Evolutionary conservation across 1,284 basidiomycete genomes (phyloP).

Genomic region (Filobasidium uniguttulatum): DNA sequence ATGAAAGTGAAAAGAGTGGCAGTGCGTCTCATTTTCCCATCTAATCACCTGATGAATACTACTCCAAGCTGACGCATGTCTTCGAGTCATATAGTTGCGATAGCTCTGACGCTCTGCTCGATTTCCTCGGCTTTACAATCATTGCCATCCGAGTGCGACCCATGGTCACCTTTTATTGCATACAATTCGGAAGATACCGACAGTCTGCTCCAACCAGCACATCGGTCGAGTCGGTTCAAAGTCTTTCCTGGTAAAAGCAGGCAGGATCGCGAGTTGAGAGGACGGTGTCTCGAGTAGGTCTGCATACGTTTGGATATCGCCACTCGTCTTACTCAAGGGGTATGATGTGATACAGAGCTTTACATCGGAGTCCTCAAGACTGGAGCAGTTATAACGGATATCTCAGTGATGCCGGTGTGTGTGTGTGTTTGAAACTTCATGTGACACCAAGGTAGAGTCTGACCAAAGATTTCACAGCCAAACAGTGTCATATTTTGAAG

Average conservation of each 20-base stretch:
- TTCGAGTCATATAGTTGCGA: constrained; percentile 28
- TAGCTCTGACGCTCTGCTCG: constrained; percentile 32
- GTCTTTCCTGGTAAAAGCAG: too few species aligned
- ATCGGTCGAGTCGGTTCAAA: too few species aligned
- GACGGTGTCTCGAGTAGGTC: constrained; percentile 23
- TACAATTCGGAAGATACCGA: background rate
- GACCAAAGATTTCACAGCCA: constrained; percentile 20
- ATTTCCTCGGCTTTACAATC: constrained; percentile 28
- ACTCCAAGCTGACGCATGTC: background rate
- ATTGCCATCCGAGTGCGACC: constrained; percentile 24
- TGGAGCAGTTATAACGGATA: constrained; percentile 34
- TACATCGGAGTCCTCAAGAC: constrained; percentile 35
- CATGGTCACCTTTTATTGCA: constrained; percentile 18
- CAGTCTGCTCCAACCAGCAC: background rate
- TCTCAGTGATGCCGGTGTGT: constrained; percentile 31
- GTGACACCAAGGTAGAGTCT: too few species aligned
- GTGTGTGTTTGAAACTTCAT: too few species aligned
- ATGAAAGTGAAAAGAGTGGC: background rate
- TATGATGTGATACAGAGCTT: constrained; percentile 20
- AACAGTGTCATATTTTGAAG: constrained; percentile 26
- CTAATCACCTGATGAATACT: background rate
- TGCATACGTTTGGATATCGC: background rate
- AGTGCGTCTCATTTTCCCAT: background rate
- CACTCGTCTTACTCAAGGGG: too few species aligned
- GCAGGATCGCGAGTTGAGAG: constrained; percentile 5